A percentile compares a stretch with the other conserved stretches of the same genome.
phyloP scores from a whole-genome alignment of 2,329 filamentous ascomycete species.

The Fusarium lateritium region DNA sequence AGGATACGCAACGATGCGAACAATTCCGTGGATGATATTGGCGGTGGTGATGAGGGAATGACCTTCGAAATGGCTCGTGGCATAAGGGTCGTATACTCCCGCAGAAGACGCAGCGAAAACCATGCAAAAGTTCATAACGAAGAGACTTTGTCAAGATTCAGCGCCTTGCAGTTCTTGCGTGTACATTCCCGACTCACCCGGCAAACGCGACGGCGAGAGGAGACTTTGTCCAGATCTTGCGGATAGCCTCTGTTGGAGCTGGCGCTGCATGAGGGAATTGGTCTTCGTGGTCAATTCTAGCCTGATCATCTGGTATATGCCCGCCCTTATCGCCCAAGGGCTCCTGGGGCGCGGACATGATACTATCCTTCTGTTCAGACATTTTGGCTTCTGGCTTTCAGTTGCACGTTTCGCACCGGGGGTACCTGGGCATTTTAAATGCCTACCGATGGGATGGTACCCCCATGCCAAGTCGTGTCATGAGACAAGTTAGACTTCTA shows the following conservation, averaged over 20 bases:
- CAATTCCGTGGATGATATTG: constrained; percentile 23
- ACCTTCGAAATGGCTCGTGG: constrained; percentile 27
- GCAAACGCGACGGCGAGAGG: background rate
- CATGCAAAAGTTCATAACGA: constrained; percentile 34
- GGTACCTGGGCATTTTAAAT: too few relatives aligned
- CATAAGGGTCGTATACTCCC: constrained; percentile 27
- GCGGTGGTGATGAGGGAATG: constrained; percentile 25
- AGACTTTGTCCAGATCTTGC: background rate
- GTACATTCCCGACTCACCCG: background rate
- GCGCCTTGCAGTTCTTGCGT: background rate
- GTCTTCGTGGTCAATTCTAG: too few relatives aligned
- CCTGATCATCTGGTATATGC: too few relatives aligned
- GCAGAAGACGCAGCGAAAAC: constrained; percentile 26
- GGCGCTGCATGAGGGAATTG: too few relatives aligned
- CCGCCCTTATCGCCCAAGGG: too few relatives aligned
- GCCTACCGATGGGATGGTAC: too few relatives aligned
- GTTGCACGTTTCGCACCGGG: too few relatives aligned
- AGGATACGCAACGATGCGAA: constrained; percentile 23
- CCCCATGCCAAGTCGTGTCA: background rate
- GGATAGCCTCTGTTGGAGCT: background rate
- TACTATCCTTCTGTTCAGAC: too few relatives aligned
- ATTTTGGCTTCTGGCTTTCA: too few relatives aligned
- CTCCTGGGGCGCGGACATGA: too few relatives aligned
- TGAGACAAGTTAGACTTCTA: background rate
- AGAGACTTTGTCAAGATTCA: background rate